These are phyloP conservation scores for Wallacemonas sp. DNA, from an alignment of 208 protist genomes.

Conservation along the genomic window DNA sequence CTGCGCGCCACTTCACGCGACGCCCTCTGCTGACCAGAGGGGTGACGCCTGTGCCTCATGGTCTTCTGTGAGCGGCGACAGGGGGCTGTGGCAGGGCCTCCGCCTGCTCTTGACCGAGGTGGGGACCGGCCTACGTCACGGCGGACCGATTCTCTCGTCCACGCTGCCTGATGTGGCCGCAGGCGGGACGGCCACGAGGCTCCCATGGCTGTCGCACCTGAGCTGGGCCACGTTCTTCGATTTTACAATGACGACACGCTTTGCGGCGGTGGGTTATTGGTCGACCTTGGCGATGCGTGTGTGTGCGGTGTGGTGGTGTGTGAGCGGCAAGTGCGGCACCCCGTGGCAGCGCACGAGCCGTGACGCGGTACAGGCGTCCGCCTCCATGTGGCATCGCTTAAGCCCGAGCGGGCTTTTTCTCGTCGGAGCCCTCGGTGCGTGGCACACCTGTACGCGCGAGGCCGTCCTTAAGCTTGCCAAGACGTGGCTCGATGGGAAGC, in stretches of 20 bases:
- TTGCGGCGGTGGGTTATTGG: neutral
- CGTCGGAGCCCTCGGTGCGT: neutral
- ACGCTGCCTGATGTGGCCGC: neutral
- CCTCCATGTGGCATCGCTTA: neutral
- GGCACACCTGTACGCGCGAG: neutral
- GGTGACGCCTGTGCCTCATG: too few species aligned
- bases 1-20: neutral
- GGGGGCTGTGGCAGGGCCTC: neutral
- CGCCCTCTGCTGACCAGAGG: too few species aligned
- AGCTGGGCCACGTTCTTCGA: constrained; percentile 1
- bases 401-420: neutral
- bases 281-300: neutral
- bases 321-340: neutral
- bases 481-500: neutral
- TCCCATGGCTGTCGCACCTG: neutral
- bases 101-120: neutral
- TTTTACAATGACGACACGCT: neutral
- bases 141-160: neutral
- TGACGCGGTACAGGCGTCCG: neutral
- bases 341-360: constrained; percentile 3
- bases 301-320: constrained; percentile 3
- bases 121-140: neutral
- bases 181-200: neutral
- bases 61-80: neutral
- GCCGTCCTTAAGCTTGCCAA: neutral